A percentile compares a stretch with the other conserved stretches of the same genome.
Conservation (phyloP, 495 filamentous ascomycete species). For the Penicillium paxilli region DNA sequence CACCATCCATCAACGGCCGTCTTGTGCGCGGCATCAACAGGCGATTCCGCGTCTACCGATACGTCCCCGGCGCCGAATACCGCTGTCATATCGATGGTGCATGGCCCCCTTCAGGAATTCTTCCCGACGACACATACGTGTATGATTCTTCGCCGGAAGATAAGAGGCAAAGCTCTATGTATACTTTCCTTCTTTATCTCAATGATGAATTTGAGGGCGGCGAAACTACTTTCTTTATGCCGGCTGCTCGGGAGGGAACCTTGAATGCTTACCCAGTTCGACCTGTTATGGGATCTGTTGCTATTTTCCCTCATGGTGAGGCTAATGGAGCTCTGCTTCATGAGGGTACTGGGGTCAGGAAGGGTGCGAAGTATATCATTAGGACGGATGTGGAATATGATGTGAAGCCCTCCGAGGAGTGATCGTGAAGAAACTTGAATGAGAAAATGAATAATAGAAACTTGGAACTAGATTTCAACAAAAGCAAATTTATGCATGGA, state of each 20-base stretch:
- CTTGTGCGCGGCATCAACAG: slow-evolving; percentile 36
- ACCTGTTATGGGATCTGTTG: slow-evolving; percentile 43
- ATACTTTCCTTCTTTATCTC: slow-evolving; percentile 40
- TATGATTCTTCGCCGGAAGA: slow-evolving; percentile 39
- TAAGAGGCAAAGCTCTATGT: slow-evolving; percentile 40
- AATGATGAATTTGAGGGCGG: slow-evolving; percentile 45
- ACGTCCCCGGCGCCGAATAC: slow-evolving; percentile 41
- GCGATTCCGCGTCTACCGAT: slow-evolving; percentile 41
- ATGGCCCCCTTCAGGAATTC: slow-evolving; percentile 40
- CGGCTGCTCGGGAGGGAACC: slow-evolving; percentile 33
- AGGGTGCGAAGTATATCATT: slow-evolving; percentile 44
- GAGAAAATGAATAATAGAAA: neutral
- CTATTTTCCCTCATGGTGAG: slow-evolving; percentile 41
- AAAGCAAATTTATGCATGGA: too few relatives aligned
- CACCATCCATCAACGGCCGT: slow-evolving; percentile 31
- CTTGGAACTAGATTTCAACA: neutral
- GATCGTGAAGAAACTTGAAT: neutral
- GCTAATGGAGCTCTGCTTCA: slow-evolving; percentile 39
- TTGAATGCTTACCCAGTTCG: slow-evolving; percentile 40
- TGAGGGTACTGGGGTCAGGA: slow-evolving; percentile 39
- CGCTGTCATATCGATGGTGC: slow-evolving; percentile 42
- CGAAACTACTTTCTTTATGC: slow-evolving; percentile 42
- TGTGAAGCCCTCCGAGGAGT: slow-evolving; percentile 25
- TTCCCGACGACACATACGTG: slow-evolving; percentile 34
- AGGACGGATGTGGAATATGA: slow-evolving; percentile 42